phyloP scores from a whole-genome alignment of 1,139 yeast species.

The Hyphopichia fennica region DNA sequence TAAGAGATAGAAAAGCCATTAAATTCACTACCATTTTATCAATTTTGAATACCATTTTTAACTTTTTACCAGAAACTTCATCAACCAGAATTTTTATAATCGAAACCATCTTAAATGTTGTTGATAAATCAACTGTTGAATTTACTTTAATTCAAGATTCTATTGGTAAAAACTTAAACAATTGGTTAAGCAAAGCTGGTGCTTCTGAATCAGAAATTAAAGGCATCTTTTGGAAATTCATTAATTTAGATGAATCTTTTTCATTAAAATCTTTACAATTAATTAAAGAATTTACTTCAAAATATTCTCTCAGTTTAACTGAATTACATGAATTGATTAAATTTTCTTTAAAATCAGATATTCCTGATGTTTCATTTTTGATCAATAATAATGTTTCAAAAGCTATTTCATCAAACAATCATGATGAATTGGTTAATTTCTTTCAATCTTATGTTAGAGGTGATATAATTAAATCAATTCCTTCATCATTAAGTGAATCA shows the following conservation, averaged over 20 bases:
- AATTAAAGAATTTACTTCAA: constrained; percentile 36
- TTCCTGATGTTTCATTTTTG: constrained; percentile 46
- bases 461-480: constrained; percentile 19
- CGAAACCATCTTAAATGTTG: constrained; percentile 32
- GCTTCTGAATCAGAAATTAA: constrained; percentile 29
- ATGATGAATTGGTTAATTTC: constrained; percentile 24
- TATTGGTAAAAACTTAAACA: constrained; percentile 37
- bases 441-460: constrained; percentile 41
- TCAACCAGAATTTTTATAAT: constrained; percentile 33
- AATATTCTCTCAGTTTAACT: constrained; percentile 19
- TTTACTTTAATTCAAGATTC: constrained; percentile 36
- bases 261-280: constrained; percentile 33
- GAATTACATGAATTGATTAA: constrained; percentile 37
- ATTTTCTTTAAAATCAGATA: constrained; percentile 40
- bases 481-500: constrained; percentile 12
- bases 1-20: constrained; percentile 49
- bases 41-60: constrained; percentile 44
- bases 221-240: constrained; percentile 40
- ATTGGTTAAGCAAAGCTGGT: constrained; percentile 37
- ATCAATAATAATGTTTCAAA: constrained; percentile 41
- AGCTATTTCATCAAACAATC: constrained; percentile 24
- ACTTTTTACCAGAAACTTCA: constrained; percentile 40
- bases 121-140: constrained; percentile 32
- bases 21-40: constrained; percentile 46
- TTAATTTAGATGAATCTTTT: constrained; percentile 33